Conservation (phyloP, 768 basidiomycete species). For the Boletus reticuloceps region DNA sequence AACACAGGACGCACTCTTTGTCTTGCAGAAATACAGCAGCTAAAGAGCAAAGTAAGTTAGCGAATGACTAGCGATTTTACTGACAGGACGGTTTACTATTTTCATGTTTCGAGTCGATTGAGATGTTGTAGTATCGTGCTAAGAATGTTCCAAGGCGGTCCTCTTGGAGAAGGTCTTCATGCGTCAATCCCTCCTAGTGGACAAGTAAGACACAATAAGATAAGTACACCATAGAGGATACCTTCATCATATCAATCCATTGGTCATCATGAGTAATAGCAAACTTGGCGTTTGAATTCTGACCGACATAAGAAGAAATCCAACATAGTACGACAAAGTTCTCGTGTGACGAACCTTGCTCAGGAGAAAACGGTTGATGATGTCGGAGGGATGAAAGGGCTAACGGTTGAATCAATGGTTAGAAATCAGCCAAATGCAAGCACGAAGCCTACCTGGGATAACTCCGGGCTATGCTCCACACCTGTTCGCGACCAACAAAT, state of each 20-base stretch:
- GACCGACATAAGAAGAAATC: not conserved
- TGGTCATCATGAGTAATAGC: not conserved
- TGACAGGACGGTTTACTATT: too few species aligned
- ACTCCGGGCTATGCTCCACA: not conserved
- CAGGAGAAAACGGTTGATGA: not conserved
- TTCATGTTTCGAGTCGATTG: too few species aligned
- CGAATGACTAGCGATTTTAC: too few species aligned
- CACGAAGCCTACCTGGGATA: not conserved
- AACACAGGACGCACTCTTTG: not conserved
- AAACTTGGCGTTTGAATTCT: not conserved
- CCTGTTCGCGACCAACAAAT: not conserved
- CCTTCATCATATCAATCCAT: slow-evolving; percentile 1
- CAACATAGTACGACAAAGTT: not conserved
- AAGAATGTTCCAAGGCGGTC: not conserved
- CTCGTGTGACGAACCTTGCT: not conserved
- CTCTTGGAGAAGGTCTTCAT: not conserved
- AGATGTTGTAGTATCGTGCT: too few species aligned
- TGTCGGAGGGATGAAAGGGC: slow-evolving; percentile 1
- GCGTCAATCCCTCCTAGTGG: not conserved
- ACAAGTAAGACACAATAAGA: not conserved
- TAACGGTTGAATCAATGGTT: not conserved
- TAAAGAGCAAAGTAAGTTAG: not conserved
- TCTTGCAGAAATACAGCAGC: not conserved
- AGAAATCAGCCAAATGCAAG: not conserved
- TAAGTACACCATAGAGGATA: not conserved